These are phyloP conservation scores for Perkinsus marinus DNA, from an alignment of 169 alveolate genomes.

Conservation along the genomic window DNA sequence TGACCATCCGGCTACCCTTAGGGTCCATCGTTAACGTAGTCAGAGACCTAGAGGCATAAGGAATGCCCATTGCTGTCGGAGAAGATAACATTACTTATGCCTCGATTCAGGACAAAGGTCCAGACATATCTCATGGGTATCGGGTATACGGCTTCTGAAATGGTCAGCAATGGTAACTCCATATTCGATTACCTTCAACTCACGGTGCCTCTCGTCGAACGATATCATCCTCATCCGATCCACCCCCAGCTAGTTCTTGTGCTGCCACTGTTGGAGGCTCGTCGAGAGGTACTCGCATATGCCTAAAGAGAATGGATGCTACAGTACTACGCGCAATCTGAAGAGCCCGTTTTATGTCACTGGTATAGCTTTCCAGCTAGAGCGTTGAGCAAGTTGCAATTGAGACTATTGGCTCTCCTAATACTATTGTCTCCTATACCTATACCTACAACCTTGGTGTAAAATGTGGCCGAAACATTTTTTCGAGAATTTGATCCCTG, in stretches of 20 bases:
- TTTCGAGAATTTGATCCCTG: too few relatives aligned
- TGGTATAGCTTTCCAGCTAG: too few relatives aligned
- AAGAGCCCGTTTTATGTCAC: too few relatives aligned
- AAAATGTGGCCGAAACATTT: too few relatives aligned
- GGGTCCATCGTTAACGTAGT: not conserved
- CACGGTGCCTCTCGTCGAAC: not conserved
- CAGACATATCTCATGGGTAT: not conserved
- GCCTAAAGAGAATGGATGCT: not conserved
- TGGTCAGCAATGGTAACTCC: too few relatives aligned
- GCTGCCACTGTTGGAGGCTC: not conserved
- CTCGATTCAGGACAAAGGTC: not conserved
- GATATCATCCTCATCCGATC: not conserved
- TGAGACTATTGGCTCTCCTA: too few relatives aligned
- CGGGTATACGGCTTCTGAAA: not conserved
- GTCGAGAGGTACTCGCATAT: not conserved
- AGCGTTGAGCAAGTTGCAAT: too few relatives aligned
- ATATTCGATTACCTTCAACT: not conserved
- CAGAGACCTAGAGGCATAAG: not conserved
- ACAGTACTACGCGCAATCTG: too few relatives aligned
- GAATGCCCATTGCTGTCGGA: not conserved
- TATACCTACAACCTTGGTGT: too few relatives aligned
- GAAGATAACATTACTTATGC: not conserved
- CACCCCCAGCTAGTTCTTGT: not conserved
- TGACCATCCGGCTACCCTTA: not conserved
- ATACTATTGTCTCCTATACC: too few relatives aligned